Base-by-base conservation (phyloP, 108 stramenopile genomes). In the Discostella stelligeroides region DNA sequence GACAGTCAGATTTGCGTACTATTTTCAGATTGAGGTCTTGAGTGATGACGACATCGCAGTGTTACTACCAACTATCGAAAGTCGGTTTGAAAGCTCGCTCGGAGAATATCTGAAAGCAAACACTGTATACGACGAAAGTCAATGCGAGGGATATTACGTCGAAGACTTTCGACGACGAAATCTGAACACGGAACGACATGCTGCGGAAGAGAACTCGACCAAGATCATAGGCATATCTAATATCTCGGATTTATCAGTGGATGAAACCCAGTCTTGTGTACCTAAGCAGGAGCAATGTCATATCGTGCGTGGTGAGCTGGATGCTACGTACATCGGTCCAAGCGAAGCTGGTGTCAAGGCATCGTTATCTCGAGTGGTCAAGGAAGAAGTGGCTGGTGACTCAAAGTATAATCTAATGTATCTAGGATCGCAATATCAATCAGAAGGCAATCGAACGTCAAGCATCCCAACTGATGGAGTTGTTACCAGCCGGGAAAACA, bases 341-440 rank as follows among this genome's bases (percentile, higher is more conserved):
- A 63, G 65, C 38, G 72, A 73, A 41, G 41, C 72, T 13, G 55
- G 63, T 25, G 72, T 73, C 56, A 59, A 58, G 46, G 65, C 72
- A 6, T 15, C 56, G 7, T 28, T 73, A n/a, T 65, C 64, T n/a
- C 56, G 62, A 37, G 28, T 65, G 34, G 64, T 73, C 57, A 46
- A 40, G 34, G 46, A 49, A 8, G 57, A 66, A 60, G 54, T 73
- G 64, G 50, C 24, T 18, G 21, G n/a, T 17, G 15, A 23, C 21
- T 40, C 23, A 2, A 24, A 49, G 3, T 49, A 63, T 10, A 17
- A 63, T 15, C 24, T 48, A 1, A 5, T 34, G 23, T 46, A 63
- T 37, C 25, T 13, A 47, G 9, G n/a, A 46, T 29, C 17, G 9
- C 24, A 47, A 27, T 13, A 30, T 29, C 18, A 47, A 63, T 62